These are phyloP conservation scores for Chlorella variabilis DNA, from an alignment of 163 green algal species.

Conservation along the genomic window DNA sequence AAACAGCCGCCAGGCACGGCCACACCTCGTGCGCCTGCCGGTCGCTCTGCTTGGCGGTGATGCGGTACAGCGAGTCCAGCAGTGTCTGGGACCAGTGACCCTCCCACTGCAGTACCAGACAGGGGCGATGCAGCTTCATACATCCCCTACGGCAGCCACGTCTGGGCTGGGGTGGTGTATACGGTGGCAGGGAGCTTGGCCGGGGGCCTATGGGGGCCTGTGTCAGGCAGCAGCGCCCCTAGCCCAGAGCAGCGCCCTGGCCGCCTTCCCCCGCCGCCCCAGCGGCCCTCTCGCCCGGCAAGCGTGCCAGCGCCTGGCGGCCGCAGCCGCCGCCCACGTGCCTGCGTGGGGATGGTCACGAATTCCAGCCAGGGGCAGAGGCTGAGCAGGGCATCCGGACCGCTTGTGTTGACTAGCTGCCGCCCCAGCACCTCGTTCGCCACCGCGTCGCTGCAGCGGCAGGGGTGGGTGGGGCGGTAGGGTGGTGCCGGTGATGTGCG, in stretches of 20 bases:
- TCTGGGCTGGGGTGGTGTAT: no score
- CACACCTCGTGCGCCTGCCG: slow-evolving; percentile 50
- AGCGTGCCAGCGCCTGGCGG: no score
- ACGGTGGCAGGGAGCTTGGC: no score
- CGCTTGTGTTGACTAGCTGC: slow-evolving; percentile 61
- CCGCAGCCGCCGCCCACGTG: no score
- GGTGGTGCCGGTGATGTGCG: no score
- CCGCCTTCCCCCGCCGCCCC: no score
- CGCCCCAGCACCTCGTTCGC: slow-evolving; percentile 92
- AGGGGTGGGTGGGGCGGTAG: background rate
- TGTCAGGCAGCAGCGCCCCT: no score
- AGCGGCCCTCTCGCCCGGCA: no score
- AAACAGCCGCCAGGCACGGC: no score
- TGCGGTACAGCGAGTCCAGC: slow-evolving; percentile 88
- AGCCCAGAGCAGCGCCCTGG: no score
- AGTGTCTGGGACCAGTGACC: slow-evolving; percentile 68
- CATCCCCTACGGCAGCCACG: no score
- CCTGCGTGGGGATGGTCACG: slow-evolving; percentile 54
- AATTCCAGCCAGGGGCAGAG: slow-evolving; percentile 91
- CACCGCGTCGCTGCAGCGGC: slow-evolving; percentile 49
- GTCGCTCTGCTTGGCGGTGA: slow-evolving; percentile 73
- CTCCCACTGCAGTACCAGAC: slow-evolving; percentile 42
- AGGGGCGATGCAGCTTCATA: background rate
- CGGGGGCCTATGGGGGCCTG: no score
- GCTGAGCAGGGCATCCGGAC: slow-evolving; percentile 71